Evolutionary conservation across 768 basidiomycete genomes (phyloP), one percentile per base, ranked within the genome.

Genomic region (Tylopilus plumbeoviolaceoides): DNA sequence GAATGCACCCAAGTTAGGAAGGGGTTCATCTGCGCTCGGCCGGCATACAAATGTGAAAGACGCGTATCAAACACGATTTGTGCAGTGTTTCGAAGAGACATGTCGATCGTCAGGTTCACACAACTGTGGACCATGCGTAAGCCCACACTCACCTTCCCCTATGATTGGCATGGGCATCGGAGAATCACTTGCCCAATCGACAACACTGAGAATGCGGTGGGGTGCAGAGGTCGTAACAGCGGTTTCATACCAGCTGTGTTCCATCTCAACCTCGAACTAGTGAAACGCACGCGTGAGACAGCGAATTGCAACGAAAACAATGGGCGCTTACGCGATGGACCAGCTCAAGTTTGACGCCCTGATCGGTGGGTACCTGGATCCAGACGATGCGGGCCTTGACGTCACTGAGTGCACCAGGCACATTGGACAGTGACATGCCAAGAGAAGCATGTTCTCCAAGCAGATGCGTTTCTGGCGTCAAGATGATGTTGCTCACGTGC

Each of bases 171-270:
- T 58, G 23, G 69, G 68, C 60, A 81, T 67, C 5, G 80, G 78
- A 4, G 88, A 80, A 65, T 95, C 92, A 18, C 89, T 86, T 1
- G 87, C 93, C 95, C 94, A 98, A 66, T 98, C 95, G 56, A 95
- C 90, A 35, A 95, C 91, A 25, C 87, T 85, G 62, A 98, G 73
- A 59, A 94, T 85, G 55, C 84, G 79, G 65, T 92, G 85, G 23
- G 91, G 89, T n/a, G 78, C 69, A 25, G 72, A 66, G 1, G 82
- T 83, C 11, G 89, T 85, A 39, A 99, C 85, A 20, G 90, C 79
- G 4, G 92, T 82, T 69, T 98, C 93, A 61, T 98, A 98, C 91
- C 91, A 95, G 71, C 94, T 98, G 72, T 97, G 85, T 64, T 85
- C 65, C 88, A 95, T 91, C 77, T 94, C 89, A 42, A 95, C 87